Conservation (phyloP, 345 rosid genomes). For the Citropsis articulata region DNA sequence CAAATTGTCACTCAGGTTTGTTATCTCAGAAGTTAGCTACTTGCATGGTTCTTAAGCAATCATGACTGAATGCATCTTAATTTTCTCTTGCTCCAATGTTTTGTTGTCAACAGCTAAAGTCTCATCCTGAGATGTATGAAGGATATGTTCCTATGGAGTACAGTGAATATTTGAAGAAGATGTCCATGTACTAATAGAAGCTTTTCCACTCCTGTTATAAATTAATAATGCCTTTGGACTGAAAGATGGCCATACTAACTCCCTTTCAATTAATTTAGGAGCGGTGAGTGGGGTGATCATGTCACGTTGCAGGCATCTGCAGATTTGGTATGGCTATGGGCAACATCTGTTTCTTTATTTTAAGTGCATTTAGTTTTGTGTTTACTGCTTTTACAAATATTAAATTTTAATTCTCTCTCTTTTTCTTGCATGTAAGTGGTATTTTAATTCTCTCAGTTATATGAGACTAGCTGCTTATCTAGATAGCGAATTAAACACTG, state of each 20-base stretch:
- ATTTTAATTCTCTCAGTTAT: background rate
- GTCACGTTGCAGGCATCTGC: conserved; percentile 83
- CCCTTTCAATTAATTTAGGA: conserved; percentile 38
- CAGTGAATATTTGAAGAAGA: conserved; percentile 63
- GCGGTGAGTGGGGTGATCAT: conserved; percentile 74
- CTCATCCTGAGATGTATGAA: conserved; percentile 56
- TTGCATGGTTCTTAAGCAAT: background rate
- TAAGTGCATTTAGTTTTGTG: conserved; percentile 1
- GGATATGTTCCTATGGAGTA: conserved; percentile 88
- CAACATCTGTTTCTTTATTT: background rate
- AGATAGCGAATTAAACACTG: background rate
- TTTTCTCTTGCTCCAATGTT: conserved; percentile 9
- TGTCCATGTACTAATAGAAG: conserved; percentile 48
- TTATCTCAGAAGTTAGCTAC: conserved; percentile 8
- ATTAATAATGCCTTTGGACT: background rate
- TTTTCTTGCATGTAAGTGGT: background rate
- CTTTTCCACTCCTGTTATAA: conserved; percentile 9
- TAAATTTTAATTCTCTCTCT: background rate
- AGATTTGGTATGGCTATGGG: conserved; percentile 45
- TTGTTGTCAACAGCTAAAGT: conserved; percentile 50
- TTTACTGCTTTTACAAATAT: background rate
- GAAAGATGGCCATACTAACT: conserved; percentile 11
- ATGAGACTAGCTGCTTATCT: background rate
- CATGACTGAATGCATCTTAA: conserved; percentile 3
- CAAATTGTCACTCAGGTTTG: conserved; percentile 66